Evolutionary conservation across 495 filamentous ascomycete species (phyloP), one percentile per base, ranked within the genome.

Genomic region (Parathielavia hyrcaniae): DNA sequence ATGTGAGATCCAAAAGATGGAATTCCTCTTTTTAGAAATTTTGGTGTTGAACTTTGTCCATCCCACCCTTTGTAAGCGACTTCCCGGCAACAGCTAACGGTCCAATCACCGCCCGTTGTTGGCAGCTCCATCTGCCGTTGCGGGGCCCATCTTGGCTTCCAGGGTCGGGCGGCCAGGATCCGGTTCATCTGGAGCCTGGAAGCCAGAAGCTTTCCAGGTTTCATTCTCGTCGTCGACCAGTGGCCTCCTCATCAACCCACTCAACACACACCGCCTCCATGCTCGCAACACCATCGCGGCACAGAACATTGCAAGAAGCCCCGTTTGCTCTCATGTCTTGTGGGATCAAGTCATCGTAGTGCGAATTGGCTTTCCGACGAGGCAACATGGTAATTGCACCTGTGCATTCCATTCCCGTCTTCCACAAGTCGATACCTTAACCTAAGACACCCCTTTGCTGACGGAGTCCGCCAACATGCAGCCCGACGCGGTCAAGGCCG

Each of bases 401-500:
- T 36, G 6, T 32, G 39, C 13, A 5, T 20, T 14, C 14, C 44
- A 39, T 8, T 20, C n/a, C 38, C 14, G 36, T 16, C 6, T 39
- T 13, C 5, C n/a, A n/a, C n/a, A n/a, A n/a, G n/a, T n/a, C n/a
- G n/a, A n/a, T n/a, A n/a, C n/a, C n/a, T n/a, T n/a, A n/a, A n/a
- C n/a, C n/a, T n/a, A n/a, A n/a, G 46, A 12, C 4, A 17, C 26
- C n/a, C 35, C 20, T 6, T 49, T 44, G 50, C 60, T 63, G 46
- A 58, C 60, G 32, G 67, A 26, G 59, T 58, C 51, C 22, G 4
- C 52, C 50, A 22, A 43, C n/a, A 14, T 20, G n/a, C 40, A 75
- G 73, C 68, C 69, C 69, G 80, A 74, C 77, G 58, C 70, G 53
- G 52, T 69, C 57, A 98, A 98, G 76, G 90, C 86, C 49, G 80